These are phyloP conservation scores for Rhizoclosmatium sp. DNA, from an alignment of 192 early-diverging fungal species.

Conservation along the genomic window DNA sequence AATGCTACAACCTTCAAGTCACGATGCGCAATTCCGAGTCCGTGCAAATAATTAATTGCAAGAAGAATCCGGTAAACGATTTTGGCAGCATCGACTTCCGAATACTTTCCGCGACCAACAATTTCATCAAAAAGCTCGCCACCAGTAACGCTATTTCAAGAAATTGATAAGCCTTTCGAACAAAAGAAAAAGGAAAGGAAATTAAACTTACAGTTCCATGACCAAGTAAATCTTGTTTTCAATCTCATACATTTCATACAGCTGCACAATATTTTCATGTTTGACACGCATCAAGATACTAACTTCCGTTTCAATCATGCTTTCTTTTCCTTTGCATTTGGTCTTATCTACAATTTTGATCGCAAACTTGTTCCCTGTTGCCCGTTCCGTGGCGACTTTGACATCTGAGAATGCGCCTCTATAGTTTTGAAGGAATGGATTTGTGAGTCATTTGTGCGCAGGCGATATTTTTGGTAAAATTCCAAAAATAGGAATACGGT, in stretches of 20 bases:
- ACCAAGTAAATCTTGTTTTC: slow-evolving; percentile 61
- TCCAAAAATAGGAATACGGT: neutral
- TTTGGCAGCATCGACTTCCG: slow-evolving; percentile 78
- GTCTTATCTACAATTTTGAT: slow-evolving; percentile 88
- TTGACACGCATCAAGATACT: slow-evolving; percentile 72
- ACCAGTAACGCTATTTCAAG: slow-evolving; percentile 72
- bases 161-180: slow-evolving; percentile 9
- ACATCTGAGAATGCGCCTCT: slow-evolving; percentile 82
- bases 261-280: slow-evolving; percentile 71
- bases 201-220: slow-evolving; percentile 63
- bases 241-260: slow-evolving; percentile 68
- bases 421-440: slow-evolving; percentile 1
- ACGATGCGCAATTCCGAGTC: slow-evolving; percentile 86
- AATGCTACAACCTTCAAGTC: slow-evolving; percentile 77
- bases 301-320: slow-evolving; percentile 84
- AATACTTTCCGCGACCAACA: slow-evolving; percentile 73
- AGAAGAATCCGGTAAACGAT: slow-evolving; percentile 82
- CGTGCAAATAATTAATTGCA: slow-evolving; percentile 88
- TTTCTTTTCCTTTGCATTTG: slow-evolving; percentile 74
- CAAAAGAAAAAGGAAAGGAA: slow-evolving; percentile 1
- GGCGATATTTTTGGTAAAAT: neutral
- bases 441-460: neutral
- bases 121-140: slow-evolving; percentile 96
- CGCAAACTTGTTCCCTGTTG: slow-evolving; percentile 72
- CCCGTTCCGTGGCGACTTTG: slow-evolving; percentile 67